These are phyloP conservation scores for Dendrocalamus sinicus DNA, from an alignment of 176 grass and related monocot species.

Conservation along the genomic window DNA sequence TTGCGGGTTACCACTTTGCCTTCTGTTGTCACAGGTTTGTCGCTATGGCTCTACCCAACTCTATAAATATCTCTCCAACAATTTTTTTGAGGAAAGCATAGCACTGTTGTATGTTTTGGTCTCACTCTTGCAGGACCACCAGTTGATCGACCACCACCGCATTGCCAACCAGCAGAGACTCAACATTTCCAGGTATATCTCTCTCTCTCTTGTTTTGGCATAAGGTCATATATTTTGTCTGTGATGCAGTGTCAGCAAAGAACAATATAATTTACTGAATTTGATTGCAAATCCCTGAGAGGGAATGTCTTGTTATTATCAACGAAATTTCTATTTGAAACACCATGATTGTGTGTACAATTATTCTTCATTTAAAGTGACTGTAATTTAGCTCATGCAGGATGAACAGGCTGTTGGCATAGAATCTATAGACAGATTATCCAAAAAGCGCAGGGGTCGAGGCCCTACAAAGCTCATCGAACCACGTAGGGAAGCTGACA, in stretches of 20 bases:
- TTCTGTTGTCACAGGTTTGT: constrained; percentile 37
- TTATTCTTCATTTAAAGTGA: constrained; percentile 11
- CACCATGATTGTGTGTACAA: background rate
- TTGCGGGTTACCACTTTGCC: constrained; percentile 3
- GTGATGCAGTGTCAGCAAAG: background rate
- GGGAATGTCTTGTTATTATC: constrained; percentile 4
- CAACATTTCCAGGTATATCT: constrained; percentile 23
- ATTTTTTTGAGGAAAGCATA: constrained; percentile 10
- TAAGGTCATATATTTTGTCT: background rate
- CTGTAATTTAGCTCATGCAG: constrained; percentile 19
- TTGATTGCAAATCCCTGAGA: background rate
- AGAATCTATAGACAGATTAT: constrained; percentile 22
- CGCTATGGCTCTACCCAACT: background rate
- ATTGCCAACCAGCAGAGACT: constrained; percentile 6
- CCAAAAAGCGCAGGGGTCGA: constrained; percentile 25
- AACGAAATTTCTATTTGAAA: constrained; percentile 16
- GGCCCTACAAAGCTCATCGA: constrained; percentile 49
- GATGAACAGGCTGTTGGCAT: constrained; percentile 5
- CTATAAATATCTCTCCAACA: constrained; percentile 24
- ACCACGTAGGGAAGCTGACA: constrained; percentile 39
- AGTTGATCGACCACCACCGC: background rate
- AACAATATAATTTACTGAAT: background rate
- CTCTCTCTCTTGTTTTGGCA: background rate
- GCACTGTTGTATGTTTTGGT: background rate
- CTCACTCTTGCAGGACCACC: background rate